phyloP scores from a whole-genome alignment of 208 protist genomes.

The Trypanosoma platydactyli region DNA sequence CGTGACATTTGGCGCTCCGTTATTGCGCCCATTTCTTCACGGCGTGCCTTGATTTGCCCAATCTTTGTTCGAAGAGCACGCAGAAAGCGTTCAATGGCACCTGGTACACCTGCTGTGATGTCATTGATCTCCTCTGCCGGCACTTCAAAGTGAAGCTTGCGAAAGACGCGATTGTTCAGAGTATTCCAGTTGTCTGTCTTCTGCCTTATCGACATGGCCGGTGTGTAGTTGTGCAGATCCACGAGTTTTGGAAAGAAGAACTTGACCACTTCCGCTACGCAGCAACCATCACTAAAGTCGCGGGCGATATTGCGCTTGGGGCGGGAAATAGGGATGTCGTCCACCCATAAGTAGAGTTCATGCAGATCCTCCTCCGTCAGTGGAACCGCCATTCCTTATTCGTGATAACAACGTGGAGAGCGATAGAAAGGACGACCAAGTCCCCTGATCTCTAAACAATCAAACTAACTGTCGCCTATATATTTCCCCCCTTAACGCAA shows the following conservation, averaged over 20 bases:
- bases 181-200: slow-evolving; percentile 98
- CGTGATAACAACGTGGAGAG: not conserved
- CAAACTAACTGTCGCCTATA: no score
- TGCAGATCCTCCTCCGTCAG: slow-evolving; percentile 95
- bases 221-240: slow-evolving; percentile 98
- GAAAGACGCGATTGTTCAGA: slow-evolving; percentile 94
- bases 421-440: no score
- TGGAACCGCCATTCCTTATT: slow-evolving; percentile 37
- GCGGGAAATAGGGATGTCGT: slow-evolving; percentile 95
- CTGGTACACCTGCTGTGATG: slow-evolving; percentile 85
- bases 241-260: slow-evolving; percentile 97
- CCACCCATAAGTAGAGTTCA: slow-evolving; percentile 97
- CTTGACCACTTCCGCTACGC: slow-evolving; percentile 95
- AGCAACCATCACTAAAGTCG: slow-evolving; percentile 98
- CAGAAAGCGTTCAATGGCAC: slow-evolving; percentile 93
- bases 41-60: slow-evolving; percentile 70
- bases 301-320: slow-evolving; percentile 97
- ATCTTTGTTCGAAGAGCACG: slow-evolving; percentile 91
- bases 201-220: slow-evolving; percentile 81
- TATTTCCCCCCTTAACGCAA: no score
- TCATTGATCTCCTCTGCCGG: slow-evolving; percentile 88
- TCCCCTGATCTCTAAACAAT: no score
- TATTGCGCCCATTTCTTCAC: slow-evolving; percentile 32
- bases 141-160: slow-evolving; percentile 93
- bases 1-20: not conserved